Base-by-base conservation (phyloP, 805 yeast species). In the Lipomyces oligophaga region DNA sequence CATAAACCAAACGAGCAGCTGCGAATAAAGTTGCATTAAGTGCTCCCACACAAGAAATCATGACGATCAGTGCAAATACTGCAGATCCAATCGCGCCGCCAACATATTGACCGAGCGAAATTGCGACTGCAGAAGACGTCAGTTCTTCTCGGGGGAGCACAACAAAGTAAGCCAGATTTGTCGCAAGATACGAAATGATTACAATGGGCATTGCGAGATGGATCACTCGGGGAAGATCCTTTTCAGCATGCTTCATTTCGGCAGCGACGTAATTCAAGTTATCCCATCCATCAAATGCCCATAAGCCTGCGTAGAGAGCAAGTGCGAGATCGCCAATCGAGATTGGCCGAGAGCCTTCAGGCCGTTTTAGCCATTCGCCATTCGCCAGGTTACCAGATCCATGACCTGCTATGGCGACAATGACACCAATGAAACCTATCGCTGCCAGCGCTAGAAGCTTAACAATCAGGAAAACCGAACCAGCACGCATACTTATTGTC, bases 61-160 rank as follows among this genome's bases (percentile, higher is more conserved):
- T 67, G 21, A 70, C 67, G 11, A 64, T 49, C 1, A 63, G 28
- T 2, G 72, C 61, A 22, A 69, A 59, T 3, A 62, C 41, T 10
- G 62, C 45, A 3, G 63, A 62, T 8, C 66, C 65, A 15, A 48
- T 35, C 2, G 49, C 25, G 4, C 69, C 68, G 15, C 62, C 43
- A 2, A 66, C 57, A 26, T 52, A 49, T 3, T 55, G 42, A 22
- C 67, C 68, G 31, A 70, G 57, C 4, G 64, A 55, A 28, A 69
- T 47, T 3, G 70, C 69, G 3, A 69, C 69, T 1, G 71, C 64
- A 11, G 64, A 58, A 3, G 70, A 57, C 3, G 52, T 39, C 10
- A 69, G 52, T 34, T 73, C 79, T 4, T 79, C 82, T 51, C 75
- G 74, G 46, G 89, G 85, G 33, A 88, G 85, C 38, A 86, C 90